Evolutionary conservation across 75 land plant genomes (phyloP), one percentile per base, ranked within the genome.

Genomic region (Cunninghamia lanceolata): DNA sequence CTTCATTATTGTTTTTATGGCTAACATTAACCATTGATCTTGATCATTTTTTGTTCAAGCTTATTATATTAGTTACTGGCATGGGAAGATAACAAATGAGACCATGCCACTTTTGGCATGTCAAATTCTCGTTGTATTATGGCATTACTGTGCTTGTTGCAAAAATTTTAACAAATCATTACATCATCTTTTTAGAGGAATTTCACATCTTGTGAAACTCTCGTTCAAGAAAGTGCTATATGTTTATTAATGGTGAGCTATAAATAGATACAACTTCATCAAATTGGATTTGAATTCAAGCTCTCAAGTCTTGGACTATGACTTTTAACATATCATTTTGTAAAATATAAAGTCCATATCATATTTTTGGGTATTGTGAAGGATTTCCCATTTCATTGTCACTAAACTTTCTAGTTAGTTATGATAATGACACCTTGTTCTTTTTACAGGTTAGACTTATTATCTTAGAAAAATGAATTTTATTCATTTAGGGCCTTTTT

Each of bases 61-160:
- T 34, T 45, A 85, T 36, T 70, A 73, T 85, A 73, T 68, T 39
- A 85, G 79, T n/a, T 28, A 45, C 46, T 47, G 34, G n/a, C 42
- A 39, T 38, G 74, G 47, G 14, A 68, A 68, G 42, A 32, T 25
- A 40, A 39, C 75, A 63, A 45, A 63, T 85, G 86, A 85, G 47
- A 54, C 13, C 36, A 73, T 43, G n/a, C 86, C 86, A 43, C 45
- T 85, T 35, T 85, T 85, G 78, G 74, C 79, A 38, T 85, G 76
- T 38, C 73, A 28, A 76, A 38, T 76, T 76, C 21, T 38, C 39
- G 17, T 76, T 40, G 6, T 36, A 76, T 5, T 76, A 19, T 14
- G 79, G 19, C 39, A 76, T 32, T 38, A 36, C 4, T 16, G 17
- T 76, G 79, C 21, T 38, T 16, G 15, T 76, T 11, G n/a, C 30